phyloP scores from a whole-genome alignment of 73 alveolate genomes.

The Symbiodinium natans region DNA sequence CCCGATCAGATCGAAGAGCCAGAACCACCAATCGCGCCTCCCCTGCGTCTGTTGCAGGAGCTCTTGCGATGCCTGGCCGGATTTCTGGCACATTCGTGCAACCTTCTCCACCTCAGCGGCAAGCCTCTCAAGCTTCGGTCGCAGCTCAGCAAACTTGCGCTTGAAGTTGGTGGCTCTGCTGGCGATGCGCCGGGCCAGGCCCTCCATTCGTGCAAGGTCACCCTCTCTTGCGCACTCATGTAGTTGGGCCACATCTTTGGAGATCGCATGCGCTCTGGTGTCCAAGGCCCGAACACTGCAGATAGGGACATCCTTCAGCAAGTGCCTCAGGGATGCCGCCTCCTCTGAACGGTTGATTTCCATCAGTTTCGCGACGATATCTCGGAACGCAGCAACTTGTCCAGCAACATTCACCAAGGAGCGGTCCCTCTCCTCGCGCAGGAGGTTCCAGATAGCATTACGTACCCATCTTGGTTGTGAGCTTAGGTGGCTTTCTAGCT shows the following conservation, averaged over 20 bases:
- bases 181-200: neutral
- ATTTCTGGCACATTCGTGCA: neutral
- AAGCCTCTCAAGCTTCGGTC: constrained; percentile 19
- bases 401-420: neutral
- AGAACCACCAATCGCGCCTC: constrained; percentile 49
- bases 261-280: neutral
- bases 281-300: neutral
- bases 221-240: neutral
- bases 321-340: constrained; percentile 17
- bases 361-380: neutral
- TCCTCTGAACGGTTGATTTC: constrained; percentile 6
- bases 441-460: neutral
- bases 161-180: neutral
- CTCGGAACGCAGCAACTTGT: neutral
- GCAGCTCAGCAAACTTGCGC: constrained; percentile 2
- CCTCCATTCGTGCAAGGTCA: neutral
- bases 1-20: constrained; percentile 37
- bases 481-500: constrained; percentile 8
- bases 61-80: neutral
- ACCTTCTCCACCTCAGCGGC: neutral
- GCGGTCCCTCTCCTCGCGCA: neutral
- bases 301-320: constrained; percentile 7
- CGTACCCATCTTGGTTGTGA: constrained; percentile 8
- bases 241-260: neutral
- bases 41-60: neutral